phyloP scores from a whole-genome alignment of 1,284 basidiomycete species.

The Microbotryum saponariae region DNA sequence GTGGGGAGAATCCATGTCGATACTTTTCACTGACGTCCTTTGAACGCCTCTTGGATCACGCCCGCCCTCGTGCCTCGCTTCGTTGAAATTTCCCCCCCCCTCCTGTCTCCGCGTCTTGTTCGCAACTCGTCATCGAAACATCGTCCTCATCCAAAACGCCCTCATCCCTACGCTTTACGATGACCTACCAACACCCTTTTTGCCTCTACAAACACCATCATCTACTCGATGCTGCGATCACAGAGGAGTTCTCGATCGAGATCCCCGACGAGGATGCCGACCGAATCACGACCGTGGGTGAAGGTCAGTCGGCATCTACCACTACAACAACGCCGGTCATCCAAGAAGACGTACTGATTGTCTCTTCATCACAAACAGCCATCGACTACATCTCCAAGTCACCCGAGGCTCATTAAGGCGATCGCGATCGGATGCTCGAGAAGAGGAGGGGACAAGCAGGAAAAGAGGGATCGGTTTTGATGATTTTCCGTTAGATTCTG shows the following conservation, averaged over 20 bases:
- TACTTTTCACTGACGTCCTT: no score
- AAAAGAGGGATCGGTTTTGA: no score
- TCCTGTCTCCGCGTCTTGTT: not conserved
- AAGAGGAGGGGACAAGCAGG: no score
- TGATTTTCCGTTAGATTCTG: no score
- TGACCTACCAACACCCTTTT: not conserved
- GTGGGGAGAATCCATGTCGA: not conserved
- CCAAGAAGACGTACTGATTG: not conserved
- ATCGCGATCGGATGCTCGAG: not conserved
- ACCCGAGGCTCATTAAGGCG: conserved; percentile 55
- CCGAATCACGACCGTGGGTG: conserved; percentile 85
- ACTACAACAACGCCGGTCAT: not conserved
- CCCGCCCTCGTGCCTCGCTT: no score
- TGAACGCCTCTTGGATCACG: no score
- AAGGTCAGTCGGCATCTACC: conserved; percentile 55
- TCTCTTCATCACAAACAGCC: conserved; percentile 50
- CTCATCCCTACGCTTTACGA: not conserved
- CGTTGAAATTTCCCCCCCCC: no score
- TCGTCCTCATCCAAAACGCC: not conserved
- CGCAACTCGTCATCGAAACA: no score
- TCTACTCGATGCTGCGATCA: not conserved
- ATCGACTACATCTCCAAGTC: conserved; percentile 97
- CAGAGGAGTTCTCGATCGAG: conserved; percentile 73
- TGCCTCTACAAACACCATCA: not conserved
- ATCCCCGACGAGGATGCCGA: conserved; percentile 99